These are phyloP conservation scores for Arthrinium phaeospermum DNA, from an alignment of 2,329 filamentous ascomycete genomes.

Conservation along the genomic window DNA sequence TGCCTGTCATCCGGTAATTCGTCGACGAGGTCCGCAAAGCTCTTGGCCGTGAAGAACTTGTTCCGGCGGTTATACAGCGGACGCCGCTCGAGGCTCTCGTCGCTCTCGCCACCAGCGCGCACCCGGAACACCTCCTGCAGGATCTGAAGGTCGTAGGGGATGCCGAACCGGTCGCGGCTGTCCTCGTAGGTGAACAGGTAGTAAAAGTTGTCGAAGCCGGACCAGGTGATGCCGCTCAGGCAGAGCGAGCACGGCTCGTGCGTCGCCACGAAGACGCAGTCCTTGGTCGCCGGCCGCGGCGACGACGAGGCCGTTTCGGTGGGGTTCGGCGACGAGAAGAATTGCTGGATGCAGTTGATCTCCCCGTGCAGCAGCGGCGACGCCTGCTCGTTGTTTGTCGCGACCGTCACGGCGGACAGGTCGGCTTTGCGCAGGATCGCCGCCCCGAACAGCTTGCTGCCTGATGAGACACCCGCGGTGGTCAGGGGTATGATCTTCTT, in stretches of 20 bases:
- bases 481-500: slow-evolving; percentile 58
- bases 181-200: slow-evolving; percentile 66
- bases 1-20: slow-evolving; percentile 44
- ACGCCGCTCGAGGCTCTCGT: slow-evolving; percentile 43
- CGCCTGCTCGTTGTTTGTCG: slow-evolving; percentile 60
- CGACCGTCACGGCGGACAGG: slow-evolving; percentile 52
- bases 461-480: slow-evolving; percentile 52
- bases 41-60: slow-evolving; percentile 57
- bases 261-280: slow-evolving; percentile 64
- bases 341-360: slow-evolving; percentile 65
- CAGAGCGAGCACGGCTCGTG: slow-evolving; percentile 66
- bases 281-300: slow-evolving; percentile 46
- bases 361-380: slow-evolving; percentile 65
- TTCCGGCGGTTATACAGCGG: slow-evolving; percentile 61
- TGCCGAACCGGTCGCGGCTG: slow-evolving; percentile 59
- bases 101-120: slow-evolving; percentile 41
- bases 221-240: slow-evolving; percentile 63
- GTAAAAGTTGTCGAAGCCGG: slow-evolving; percentile 61
- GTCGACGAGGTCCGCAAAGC: slow-evolving; percentile 47
- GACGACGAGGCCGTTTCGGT: slow-evolving; percentile 35
- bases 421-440: slow-evolving; percentile 53
- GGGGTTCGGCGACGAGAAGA: slow-evolving; percentile 50
- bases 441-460: slow-evolving; percentile 63
- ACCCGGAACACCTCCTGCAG: slow-evolving; percentile 61
- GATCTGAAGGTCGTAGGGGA: slow-evolving; percentile 64